Evolutionary conservation across 352 stramenopile species (phyloP), one percentile per base, ranked within the genome.

Genomic region (Globisporangium paddicum): DNA sequence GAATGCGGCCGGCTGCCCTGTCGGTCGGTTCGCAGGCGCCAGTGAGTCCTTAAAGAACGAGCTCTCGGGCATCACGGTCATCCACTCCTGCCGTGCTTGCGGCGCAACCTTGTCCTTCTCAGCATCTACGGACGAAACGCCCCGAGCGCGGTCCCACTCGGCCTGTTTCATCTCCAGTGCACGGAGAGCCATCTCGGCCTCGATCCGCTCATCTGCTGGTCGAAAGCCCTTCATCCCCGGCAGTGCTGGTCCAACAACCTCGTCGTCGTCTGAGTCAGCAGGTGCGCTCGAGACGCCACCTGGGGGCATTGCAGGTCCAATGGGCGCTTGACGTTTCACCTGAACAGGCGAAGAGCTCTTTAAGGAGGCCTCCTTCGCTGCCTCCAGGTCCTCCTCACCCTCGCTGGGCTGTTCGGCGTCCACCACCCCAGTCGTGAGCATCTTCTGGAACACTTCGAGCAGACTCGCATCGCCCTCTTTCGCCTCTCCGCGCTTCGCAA

Each of bases 51-150:
- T 73, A 18, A 93, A 64, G 35, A 87, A 85, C 21, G 78, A 85
- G 67, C 75, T 85, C 47, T 89, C 73, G 13, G 83, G 82, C 80
- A 93, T 90, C 58, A 89, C 78, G 0, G 80, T 92, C 86, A 95
- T 95, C 86, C 86, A 95, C 28, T 83, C 79, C 67, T 93, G 73
- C 30, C 83, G 79, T 16, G 53, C 49, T 42, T 85, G 30, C 10
- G 67, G 53, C 0, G 62, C 46, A 18, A 16, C 42, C 21, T 55
- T 66, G 3, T 49, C 50, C 16, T 58, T 18, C 21, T 19, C 47
- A 26, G 58, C 37, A 19, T 60, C 52, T 11, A 21, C 44, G 19
- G 56, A 6, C 23, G 32, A 16, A n/a, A 73, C 53, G 1, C 60
- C 74, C 23, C 71, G 58, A 16, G 67, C 68, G 44, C 67, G 65